Conservation (phyloP, 2,329 filamentous ascomycete genomes). For the Aspergillus alliaceus region DNA sequence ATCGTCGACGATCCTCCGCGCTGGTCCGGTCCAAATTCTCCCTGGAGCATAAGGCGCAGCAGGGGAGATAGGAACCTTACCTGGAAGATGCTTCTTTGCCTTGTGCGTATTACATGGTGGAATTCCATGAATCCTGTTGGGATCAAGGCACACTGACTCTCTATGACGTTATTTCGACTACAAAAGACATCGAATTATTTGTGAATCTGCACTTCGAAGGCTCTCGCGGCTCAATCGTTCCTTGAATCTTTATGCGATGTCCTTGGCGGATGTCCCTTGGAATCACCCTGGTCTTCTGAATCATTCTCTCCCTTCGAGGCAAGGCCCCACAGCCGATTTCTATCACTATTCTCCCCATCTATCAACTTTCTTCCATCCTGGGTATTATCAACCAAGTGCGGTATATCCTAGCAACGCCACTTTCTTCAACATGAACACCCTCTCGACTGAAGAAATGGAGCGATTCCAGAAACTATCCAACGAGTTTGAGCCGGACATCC, state of each 20-base stretch:
- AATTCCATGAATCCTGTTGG: not conserved
- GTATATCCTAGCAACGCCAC: slow-evolving; percentile 14
- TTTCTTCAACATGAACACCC: slow-evolving; percentile 36
- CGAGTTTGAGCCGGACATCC: slow-evolving; percentile 58
- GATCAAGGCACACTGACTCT: not conserved
- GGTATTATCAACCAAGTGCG: slow-evolving; percentile 19
- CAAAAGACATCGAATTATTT: slow-evolving; percentile 9
- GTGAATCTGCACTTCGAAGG: slow-evolving; percentile 13
- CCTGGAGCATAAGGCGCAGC: not conserved
- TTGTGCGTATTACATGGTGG: slow-evolving; percentile 10
- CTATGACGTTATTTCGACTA: slow-evolving; percentile 1
- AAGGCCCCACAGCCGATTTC: slow-evolving; percentile 24
- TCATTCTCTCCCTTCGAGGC: slow-evolving; percentile 29
- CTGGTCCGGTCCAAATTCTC: slow-evolving; percentile 7
- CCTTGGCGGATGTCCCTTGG: slow-evolving; percentile 35
- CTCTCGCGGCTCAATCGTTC: slow-evolving; percentile 4
- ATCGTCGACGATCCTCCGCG: slow-evolving; percentile 6
- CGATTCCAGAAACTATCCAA: slow-evolving; percentile 63
- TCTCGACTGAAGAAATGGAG: slow-evolving; percentile 56
- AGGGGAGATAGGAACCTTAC: slow-evolving; percentile 4
- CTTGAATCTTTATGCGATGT: slow-evolving; percentile 32
- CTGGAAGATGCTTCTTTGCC: slow-evolving; percentile 15
- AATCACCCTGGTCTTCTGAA: slow-evolving; percentile 33
- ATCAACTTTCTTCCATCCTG: slow-evolving; percentile 21
- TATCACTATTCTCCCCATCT: slow-evolving; percentile 25